Base-by-base conservation (phyloP, 2,329 filamentous ascomycete genomes). In the Neonectria sp. region DNA sequence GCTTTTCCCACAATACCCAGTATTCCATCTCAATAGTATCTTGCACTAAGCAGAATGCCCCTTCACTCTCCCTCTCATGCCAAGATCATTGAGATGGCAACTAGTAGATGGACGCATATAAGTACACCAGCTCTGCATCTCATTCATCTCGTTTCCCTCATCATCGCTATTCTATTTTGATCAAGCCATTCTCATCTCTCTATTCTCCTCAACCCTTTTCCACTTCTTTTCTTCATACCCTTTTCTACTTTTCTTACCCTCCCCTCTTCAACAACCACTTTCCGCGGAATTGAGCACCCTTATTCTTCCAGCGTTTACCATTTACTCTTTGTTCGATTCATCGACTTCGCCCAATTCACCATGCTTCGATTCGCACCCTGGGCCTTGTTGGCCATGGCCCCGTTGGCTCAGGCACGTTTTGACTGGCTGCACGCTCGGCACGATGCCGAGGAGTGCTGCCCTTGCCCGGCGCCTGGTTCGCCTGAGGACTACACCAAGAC, bases 341-440 rank as follows among this genome's bases (percentile, higher is more conserved):
- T 43, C 35, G 43, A 55, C 31, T 24, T 33, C 9, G 9, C 49
- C 27, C 56, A 29, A 43, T 37, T 57, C 27, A 59, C 52, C 24
- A 79, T 79, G 77, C 69, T 76, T 63, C 75, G 69, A 51, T 62
- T 74, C 55, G 24, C 74, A 37, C 63, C 74, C 17, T 73, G 73
- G 70, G 72, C 75, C 53, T 27, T 75, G 31, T 60, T 81, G 68
- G 76, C 73, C 33, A 64, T 77, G 43, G 70, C 73, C 21, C 63
- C 75, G 45, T 25, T 76, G n/a, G 70, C 69, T 7, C 70, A 78
- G 21, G 79, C 78, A 49, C 73, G 70, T 17, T 69, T 76, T 37
- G 68, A 69, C 33, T 68, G 70, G 35, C 55, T 75, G 21, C 62
- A 69, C 9, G 45, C 70, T 27, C 73, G 71, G 53, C 67, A 65